These are phyloP conservation scores for Naematelia encephala DNA, from an alignment of 768 basidiomycete species.

Conservation along the genomic window DNA sequence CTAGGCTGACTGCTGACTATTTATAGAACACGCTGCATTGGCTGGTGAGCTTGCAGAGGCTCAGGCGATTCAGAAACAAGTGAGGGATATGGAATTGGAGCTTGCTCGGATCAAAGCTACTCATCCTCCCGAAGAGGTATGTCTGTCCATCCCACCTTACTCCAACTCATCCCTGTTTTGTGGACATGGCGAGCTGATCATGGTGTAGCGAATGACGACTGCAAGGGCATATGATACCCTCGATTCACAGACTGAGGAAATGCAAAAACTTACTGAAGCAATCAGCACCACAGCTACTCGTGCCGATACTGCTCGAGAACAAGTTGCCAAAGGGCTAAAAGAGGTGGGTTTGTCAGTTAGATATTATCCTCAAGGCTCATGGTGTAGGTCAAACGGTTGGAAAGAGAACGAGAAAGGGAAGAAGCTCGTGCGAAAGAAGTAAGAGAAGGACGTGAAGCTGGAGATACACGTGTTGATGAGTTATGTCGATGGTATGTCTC, in stretches of 20 bases:
- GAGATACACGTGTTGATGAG: constrained; percentile 49
- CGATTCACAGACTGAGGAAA: constrained; percentile 70
- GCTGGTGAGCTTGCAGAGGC: constrained; percentile 30
- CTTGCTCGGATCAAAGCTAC: constrained; percentile 75
- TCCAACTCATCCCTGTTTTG: constrained; percentile 1
- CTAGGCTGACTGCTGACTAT: too few relatives aligned
- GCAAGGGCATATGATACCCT: constrained; percentile 69
- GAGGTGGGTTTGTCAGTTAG: constrained; percentile 30
- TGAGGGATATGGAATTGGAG: constrained; percentile 75
- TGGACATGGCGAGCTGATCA: not conserved
- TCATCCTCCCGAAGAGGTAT: constrained; percentile 59
- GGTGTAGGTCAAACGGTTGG: constrained; percentile 46
- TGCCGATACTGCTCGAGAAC: constrained; percentile 57
- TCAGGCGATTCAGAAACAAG: constrained; percentile 53
- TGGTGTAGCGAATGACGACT: constrained; percentile 67
- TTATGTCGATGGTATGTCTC: constrained; percentile 56
- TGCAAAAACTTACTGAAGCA: constrained; percentile 71
- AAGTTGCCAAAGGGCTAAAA: constrained; percentile 50
- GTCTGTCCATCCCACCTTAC: constrained; percentile 18
- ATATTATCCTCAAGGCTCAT: not conserved
- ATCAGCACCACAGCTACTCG: constrained; percentile 52
- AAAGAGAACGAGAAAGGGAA: constrained; percentile 55
- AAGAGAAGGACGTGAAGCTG: constrained; percentile 60
- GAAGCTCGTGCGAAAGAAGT: constrained; percentile 69
- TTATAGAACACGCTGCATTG: constrained; percentile 33